Base-by-base conservation (phyloP, 192 early-diverging fungal species). In the Geosiphon pyriformis region DNA sequence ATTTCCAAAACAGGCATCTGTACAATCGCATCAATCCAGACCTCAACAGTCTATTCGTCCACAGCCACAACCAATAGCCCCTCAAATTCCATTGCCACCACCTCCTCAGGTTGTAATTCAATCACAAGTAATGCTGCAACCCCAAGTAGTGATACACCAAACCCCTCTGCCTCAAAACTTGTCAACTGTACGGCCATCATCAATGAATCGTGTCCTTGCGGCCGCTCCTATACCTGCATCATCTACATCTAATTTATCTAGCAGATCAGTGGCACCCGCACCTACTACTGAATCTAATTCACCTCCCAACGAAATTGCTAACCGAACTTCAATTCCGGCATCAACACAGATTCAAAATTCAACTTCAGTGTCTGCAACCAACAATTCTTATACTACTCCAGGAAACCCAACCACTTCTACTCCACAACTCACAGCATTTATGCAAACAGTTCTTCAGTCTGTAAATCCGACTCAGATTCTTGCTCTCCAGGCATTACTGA, bases 361-460 rank as follows among this genome's bases (percentile, higher is more conserved):
- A 32, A 15, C 48, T 12, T 26, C 12, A 3, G 30, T 17, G 26
- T 11, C 53, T 37, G 18, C 50, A 0, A 23, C 63, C 3, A 1
- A 42, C 26, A 25, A 48, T 8, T 23, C 30, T 55, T 25, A 32
- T 20, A 47, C 22, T 67, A 57, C 32, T 33, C 25, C 26, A 18
- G 22, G 27, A 6, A 59, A 52, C 20, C 10, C 50, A 4, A 3
- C 3, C 7, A 4, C 8, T 30, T 26, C 30, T n/a, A 29, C 42
- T 2, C 46, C 54, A 26, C 65, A 56, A 25, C 23, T 67, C 2
- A 67, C 65, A 1, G 22, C 27, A 3, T 56, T 67, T 18, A 67
- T 67, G 65, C 65, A 67, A 48, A 67, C 65, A n/a, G 54, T 67
- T 12, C 25, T 67, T 27, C 54, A 67, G 23, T 46, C 65, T 4